Percentiles rank a stretch among this genome's conserved stretches.
These are phyloP conservation scores for Inonotus hispidus DNA, from an alignment of 1,284 basidiomycete species.

Conservation along the genomic window DNA sequence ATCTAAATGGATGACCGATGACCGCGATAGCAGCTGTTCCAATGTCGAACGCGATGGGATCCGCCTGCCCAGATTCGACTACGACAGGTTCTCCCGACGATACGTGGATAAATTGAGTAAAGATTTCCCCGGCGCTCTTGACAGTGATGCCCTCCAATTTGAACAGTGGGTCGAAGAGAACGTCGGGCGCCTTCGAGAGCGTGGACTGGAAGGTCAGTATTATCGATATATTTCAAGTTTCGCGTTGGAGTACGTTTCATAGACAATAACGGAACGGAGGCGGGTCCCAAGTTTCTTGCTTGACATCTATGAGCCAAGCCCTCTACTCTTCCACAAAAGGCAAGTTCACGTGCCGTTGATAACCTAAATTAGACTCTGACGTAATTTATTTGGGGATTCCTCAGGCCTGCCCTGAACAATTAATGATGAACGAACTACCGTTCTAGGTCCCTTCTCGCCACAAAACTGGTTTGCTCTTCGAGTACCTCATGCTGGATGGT, in stretches of 20 bases:
- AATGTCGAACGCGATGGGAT: not conserved
- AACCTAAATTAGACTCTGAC: not conserved
- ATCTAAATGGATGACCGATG: not conserved
- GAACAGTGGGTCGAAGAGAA: not conserved
- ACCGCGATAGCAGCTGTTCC: not conserved
- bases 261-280: not conserved
- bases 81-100: not conserved
- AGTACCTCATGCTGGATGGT: conserved; percentile 11
- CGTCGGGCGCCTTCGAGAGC: not conserved
- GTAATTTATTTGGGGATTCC: not conserved
- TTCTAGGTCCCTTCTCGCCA: not conserved
- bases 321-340: too few species aligned
- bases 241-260: not conserved
- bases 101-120: not conserved
- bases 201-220: not conserved
- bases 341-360: not conserved
- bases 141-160: not conserved
- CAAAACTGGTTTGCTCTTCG: not conserved
- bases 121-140: not conserved
- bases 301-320: too few species aligned
- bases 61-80: not conserved
- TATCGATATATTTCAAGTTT: not conserved
- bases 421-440: too few species aligned
- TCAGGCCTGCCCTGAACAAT: too few species aligned
- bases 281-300: too few species aligned